phyloP scores from a whole-genome alignment of 352 stramenopile species.

The Peronospora destructor region DNA sequence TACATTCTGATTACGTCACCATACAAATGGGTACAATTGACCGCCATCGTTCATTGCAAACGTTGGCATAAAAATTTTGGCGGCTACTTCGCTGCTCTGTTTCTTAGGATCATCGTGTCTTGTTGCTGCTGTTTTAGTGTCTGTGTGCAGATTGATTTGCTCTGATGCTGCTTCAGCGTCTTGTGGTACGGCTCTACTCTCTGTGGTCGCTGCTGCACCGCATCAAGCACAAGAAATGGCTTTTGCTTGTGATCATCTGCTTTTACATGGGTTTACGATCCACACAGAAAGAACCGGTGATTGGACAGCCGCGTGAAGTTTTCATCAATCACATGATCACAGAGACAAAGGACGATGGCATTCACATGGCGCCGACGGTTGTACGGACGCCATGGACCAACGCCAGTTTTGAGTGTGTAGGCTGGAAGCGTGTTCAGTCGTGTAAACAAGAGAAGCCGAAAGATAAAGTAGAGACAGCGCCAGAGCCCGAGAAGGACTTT shows the following conservation, averaged over 20 bases:
- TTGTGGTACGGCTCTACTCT: conserved; percentile 61
- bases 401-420: conserved; percentile 75
- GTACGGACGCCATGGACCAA: conserved; percentile 65
- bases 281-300: conserved; percentile 46
- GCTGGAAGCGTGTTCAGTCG: conserved; percentile 79
- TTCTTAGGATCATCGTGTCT: neutral
- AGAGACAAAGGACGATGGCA: conserved; percentile 49
- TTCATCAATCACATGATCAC: conserved; percentile 75
- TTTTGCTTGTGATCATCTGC: conserved; percentile 39
- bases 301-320: conserved; percentile 53
- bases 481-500: conserved; percentile 64
- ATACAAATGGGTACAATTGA: conserved; percentile 8
- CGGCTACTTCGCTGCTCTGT: neutral
- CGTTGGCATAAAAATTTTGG: neutral
- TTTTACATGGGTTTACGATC: conserved; percentile 56
- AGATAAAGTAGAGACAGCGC: conserved; percentile 31
- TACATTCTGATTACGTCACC: conserved; percentile 2
- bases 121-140: conserved; percentile 4
- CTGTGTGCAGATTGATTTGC: neutral
- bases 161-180: conserved; percentile 62
- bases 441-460: conserved; percentile 46
- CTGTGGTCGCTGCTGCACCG: conserved; percentile 51
- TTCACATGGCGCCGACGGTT: conserved; percentile 48
- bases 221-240: conserved; percentile 65
- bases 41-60: conserved; percentile 10